These are phyloP conservation scores for Pezicula radicicola DNA, from an alignment of 2,329 filamentous ascomycete genomes.

Conservation along the genomic window DNA sequence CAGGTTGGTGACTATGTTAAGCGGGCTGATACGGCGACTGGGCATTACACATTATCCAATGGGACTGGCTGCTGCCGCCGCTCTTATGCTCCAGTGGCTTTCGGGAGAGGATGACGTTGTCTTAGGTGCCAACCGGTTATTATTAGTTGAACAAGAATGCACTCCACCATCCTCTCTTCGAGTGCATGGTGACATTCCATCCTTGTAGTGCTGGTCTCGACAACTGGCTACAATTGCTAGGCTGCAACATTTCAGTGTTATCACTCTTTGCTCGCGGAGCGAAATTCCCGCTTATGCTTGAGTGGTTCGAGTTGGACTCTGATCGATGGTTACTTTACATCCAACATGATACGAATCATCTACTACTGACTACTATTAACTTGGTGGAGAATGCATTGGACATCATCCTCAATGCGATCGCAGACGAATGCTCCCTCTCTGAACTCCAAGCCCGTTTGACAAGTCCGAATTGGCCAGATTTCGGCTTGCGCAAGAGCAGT, in stretches of 20 bases:
- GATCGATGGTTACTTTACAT: not conserved
- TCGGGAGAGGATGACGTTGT: too few species aligned
- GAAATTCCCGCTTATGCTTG: not conserved
- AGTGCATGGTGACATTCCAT: slow-evolving; percentile 17
- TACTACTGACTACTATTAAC: too few species aligned
- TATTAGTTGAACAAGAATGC: not conserved
- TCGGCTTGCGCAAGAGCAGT: too few species aligned
- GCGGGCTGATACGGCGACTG: not conserved
- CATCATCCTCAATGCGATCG: too few species aligned
- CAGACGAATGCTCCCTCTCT: too few species aligned
- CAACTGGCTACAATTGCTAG: not conserved
- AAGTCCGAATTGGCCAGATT: too few species aligned
- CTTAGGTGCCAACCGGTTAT: too few species aligned
- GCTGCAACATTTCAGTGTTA: not conserved
- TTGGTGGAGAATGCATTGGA: too few species aligned
- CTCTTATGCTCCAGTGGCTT: not conserved
- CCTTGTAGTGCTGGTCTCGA: not conserved
- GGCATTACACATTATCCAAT: not conserved
- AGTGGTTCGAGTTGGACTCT: not conserved
- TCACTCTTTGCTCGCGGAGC: not conserved
- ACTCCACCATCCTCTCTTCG: slow-evolving; percentile 16
- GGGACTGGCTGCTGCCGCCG: not conserved
- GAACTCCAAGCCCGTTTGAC: too few species aligned
- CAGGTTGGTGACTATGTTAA: not conserved
- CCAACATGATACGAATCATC: not conserved